Evolutionary conservation across 2,329 filamentous ascomycete species (phyloP).

Genomic region (Leptographium procerum): DNA sequence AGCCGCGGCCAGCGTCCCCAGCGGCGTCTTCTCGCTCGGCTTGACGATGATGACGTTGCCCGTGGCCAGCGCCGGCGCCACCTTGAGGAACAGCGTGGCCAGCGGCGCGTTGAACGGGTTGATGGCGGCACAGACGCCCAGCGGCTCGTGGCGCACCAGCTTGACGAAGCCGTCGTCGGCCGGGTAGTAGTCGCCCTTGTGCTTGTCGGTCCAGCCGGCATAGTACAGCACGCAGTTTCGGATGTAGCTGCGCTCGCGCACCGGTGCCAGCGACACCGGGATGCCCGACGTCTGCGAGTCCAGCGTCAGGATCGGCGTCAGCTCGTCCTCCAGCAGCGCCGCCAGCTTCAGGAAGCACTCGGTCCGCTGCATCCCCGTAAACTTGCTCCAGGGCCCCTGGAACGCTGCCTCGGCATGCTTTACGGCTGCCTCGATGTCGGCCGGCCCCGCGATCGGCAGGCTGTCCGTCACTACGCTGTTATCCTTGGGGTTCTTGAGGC

Average conservation of each 20-base stretch:
- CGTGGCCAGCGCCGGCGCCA: slow-evolving; percentile 26
- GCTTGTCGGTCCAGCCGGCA: slow-evolving; percentile 27
- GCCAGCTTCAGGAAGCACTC: neutral
- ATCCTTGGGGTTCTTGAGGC: slow-evolving; percentile 1
- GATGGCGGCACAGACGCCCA: slow-evolving; percentile 19
- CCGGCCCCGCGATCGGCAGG: neutral
- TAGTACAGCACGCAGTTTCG: slow-evolving; percentile 7
- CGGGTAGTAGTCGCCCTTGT: slow-evolving; percentile 24
- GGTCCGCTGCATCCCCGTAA: neutral
- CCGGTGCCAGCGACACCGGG: neutral
- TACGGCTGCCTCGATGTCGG: slow-evolving; percentile 1
- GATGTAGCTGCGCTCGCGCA: slow-evolving; percentile 40
- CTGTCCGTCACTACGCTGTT: neutral
- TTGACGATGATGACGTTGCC: slow-evolving; percentile 33
- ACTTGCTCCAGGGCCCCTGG: neutral
- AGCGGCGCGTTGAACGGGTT: slow-evolving; percentile 16
- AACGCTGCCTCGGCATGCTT: neutral
- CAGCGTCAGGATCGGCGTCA: neutral
- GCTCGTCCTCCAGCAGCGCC: neutral
- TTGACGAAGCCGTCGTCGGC: slow-evolving; percentile 21
- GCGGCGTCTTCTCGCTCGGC: slow-evolving; percentile 29
- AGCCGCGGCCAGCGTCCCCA: slow-evolving; percentile 23
- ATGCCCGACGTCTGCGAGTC: slow-evolving; percentile 40
- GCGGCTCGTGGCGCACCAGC: slow-evolving; percentile 23
- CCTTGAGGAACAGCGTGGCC: slow-evolving; percentile 23